phyloP scores from a whole-genome alignment of 495 filamentous ascomycete genomes.

The Trichocladium uniseriatum region DNA sequence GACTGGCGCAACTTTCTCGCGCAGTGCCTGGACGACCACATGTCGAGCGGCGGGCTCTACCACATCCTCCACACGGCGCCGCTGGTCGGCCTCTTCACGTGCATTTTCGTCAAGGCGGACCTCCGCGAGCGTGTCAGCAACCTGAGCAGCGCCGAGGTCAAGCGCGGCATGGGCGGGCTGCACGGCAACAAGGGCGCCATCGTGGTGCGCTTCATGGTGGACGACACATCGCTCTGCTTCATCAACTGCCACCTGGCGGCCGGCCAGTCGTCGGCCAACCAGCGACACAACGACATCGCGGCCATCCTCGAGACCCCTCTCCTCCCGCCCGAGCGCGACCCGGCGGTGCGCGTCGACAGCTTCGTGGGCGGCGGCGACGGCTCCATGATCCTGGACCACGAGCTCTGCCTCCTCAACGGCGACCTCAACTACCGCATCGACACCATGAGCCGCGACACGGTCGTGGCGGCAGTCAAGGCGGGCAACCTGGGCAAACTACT shows the following conservation, averaged over 20 bases:
- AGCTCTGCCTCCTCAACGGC: slow-evolving; percentile 90
- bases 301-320: slow-evolving; percentile 73
- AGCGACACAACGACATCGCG: slow-evolving; percentile 88
- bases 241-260: slow-evolving; percentile 97
- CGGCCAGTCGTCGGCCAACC: slow-evolving; percentile 77
- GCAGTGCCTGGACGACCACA: slow-evolving; percentile 67
- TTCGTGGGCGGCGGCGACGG: slow-evolving; percentile 89
- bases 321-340: slow-evolving; percentile 57
- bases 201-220: slow-evolving; percentile 76
- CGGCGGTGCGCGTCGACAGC: slow-evolving; percentile 54
- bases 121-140: slow-evolving; percentile 66
- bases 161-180: slow-evolving; percentile 86
- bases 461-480: slow-evolving; percentile 69
- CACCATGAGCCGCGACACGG: slow-evolving; percentile 85
- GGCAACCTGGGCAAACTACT: slow-evolving; percentile 84
- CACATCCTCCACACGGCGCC: slow-evolving; percentile 78
- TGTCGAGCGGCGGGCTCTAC: slow-evolving; percentile 68
- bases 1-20: slow-evolving; percentile 88
- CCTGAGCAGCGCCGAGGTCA: slow-evolving; percentile 72
- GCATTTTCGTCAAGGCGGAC: slow-evolving; percentile 80
- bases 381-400: slow-evolving; percentile 92
- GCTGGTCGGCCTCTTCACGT: slow-evolving; percentile 89
- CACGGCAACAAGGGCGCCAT: slow-evolving; percentile 98
- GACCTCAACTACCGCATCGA: slow-evolving; percentile 99
- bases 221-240: slow-evolving; percentile 90